phyloP scores from a whole-genome alignment of 108 stramenopile genomes.

The Cyclotella baltica region DNA sequence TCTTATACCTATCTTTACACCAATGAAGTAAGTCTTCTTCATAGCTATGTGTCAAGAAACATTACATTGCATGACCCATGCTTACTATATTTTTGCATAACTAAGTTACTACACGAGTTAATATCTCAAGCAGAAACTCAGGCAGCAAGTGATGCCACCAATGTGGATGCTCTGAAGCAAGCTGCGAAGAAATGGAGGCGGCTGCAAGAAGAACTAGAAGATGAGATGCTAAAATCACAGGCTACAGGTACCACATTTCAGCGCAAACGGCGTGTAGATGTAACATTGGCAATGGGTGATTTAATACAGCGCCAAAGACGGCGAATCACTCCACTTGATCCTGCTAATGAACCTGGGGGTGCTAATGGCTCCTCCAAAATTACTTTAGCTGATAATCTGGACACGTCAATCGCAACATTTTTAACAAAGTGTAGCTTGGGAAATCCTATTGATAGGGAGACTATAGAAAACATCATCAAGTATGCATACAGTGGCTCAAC shows the following conservation, averaged over 20 bases:
- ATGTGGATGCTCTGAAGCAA: conserved; percentile 11
- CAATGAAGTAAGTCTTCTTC: conserved; percentile 53
- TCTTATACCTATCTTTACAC: conserved; percentile 86
- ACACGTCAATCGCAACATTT: conserved; percentile 63
- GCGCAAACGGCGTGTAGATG: conserved; percentile 82
- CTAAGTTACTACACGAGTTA: conserved; percentile 31
- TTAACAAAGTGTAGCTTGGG: conserved; percentile 68
- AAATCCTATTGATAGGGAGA: conserved; percentile 62
- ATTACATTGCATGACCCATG: background rate
- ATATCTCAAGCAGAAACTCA: conserved; percentile 22
- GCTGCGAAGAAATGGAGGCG: conserved; percentile 82
- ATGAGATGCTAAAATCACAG: conserved; percentile 70
- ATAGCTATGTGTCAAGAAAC: background rate
- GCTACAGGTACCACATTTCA: conserved; percentile 59
- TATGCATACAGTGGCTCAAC: conserved; percentile 47
- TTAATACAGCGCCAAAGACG: conserved; percentile 76
- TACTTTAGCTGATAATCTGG: conserved; percentile 47
- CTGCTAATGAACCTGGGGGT: background rate
- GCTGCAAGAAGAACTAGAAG: conserved; percentile 75
- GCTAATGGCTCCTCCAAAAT: conserved; percentile 4
- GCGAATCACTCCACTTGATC: conserved; percentile 42
- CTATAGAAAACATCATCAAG: conserved; percentile 67
- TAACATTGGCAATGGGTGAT: conserved; percentile 78
- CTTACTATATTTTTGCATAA: background rate
- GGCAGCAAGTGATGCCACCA: conserved; percentile 1